Evolutionary conservation across 1,139 yeast species (phyloP), one percentile per base, ranked within the genome.

Genomic region (Debaryomyces nepalensis): DNA sequence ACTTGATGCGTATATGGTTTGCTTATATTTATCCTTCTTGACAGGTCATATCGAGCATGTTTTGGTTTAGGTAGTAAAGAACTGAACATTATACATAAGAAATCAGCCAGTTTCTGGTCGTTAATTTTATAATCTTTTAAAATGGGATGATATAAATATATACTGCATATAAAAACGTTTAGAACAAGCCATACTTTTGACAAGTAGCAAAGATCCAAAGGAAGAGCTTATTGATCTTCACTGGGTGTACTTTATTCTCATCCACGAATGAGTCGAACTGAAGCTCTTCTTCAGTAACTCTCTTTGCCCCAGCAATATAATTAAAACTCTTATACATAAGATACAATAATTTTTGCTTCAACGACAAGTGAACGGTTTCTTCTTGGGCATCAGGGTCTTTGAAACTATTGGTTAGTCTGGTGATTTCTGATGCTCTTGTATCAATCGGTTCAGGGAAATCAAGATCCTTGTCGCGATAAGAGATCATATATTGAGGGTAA

Each of bases 401-500:
- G 11, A 41, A 26, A 6, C 40, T 46, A 26, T 42, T 22, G n/a
- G 46, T 40, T 39, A 45, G 33, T 39, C 45, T 35, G n/a, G 52
- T 48, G 12, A 40, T 22, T 34, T 48, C 51, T 6, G 44, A 37
- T 20, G 39, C 47, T 21, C 43, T 35, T 21, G 43, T 41, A 23
- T 44, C 47, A n/a, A 29, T 40, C n/a, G 26, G n/a, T 24, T 7
- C 20, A 9, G 10, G 9, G n/a, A 11, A 14, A 10, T 16, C 7
- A 15, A 22, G 18, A 8, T 19, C 9, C 39, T 34, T 12, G 34
- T 35, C 41, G 7, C 44, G 55, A 37, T 47, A 53, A 4, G 53
- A 54, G 9, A 56, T 57, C 73, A 72, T 69, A 5, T 42, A 20
- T 37, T 66, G 77, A 0, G 90, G 90, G 47, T 68, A 64, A 59